Conservation (phyloP, 2,329 filamentous ascomycete species). For the Sporothrix schenckii region DNA sequence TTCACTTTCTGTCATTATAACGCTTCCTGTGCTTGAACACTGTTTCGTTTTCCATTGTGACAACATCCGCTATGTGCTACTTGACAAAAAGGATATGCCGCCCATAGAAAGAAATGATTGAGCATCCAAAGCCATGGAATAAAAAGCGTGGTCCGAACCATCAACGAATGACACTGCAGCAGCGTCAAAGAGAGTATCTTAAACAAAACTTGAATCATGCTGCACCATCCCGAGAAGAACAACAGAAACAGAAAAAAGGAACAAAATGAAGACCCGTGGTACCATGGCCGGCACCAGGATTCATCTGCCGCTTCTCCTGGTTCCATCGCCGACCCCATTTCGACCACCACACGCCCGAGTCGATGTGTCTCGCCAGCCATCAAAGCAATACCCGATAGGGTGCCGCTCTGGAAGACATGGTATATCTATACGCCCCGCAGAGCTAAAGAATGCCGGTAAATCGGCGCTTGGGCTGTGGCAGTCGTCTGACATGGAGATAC, state of each 20-base stretch:
- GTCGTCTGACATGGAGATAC: constrained; percentile 1
- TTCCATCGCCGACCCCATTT: background rate
- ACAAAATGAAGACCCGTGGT: constrained; percentile 1
- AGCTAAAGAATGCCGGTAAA: background rate
- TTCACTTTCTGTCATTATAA: background rate
- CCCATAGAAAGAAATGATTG: constrained; percentile 3
- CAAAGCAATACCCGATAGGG: constrained; percentile 1
- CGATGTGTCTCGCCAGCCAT: constrained; percentile 27
- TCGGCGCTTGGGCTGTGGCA: constrained; percentile 12
- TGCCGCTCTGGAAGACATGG: background rate
- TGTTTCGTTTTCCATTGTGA: constrained; percentile 21
- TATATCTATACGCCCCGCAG: constrained; percentile 24
- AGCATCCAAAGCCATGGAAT: background rate
- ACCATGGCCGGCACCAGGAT: background rate
- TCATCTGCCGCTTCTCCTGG: constrained; percentile 4
- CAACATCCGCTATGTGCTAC: constrained; percentile 16
- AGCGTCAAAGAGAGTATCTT: constrained; percentile 23
- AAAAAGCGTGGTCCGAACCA: constrained; percentile 18
- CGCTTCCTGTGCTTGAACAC: constrained; percentile 1
- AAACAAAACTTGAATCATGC: constrained; percentile 27
- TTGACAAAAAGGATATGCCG: constrained; percentile 19
- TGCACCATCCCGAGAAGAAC: constrained; percentile 8
- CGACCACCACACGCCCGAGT: constrained; percentile 27
- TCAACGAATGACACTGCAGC: constrained; percentile 19
- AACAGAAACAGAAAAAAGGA: background rate